Conservation (phyloP, 208 protist species). For the Acanthamoeba healyi region DNA sequence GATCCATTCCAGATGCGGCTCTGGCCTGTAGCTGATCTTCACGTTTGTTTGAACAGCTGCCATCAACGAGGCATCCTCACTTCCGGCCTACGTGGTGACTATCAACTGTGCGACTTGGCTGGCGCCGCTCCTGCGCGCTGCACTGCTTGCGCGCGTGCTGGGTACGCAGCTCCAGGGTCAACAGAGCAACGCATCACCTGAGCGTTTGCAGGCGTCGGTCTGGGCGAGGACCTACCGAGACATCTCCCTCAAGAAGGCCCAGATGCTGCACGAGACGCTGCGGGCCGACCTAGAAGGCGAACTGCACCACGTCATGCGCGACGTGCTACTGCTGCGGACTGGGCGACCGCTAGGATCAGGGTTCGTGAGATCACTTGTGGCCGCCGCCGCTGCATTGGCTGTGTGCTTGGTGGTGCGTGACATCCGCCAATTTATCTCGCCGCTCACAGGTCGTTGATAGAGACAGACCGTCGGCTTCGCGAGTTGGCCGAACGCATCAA, state of each 20-base stretch:
- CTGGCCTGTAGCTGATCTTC: background rate
- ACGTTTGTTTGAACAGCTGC: background rate
- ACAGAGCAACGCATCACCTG: background rate
- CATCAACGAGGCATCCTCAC: slow-evolving; percentile 8
- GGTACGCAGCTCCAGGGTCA: background rate
- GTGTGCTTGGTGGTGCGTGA: background rate
- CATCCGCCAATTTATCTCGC: too few species aligned
- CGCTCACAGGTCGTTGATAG: background rate
- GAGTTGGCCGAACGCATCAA: background rate
- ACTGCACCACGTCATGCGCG: background rate
- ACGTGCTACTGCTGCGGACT: background rate
- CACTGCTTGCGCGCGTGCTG: background rate
- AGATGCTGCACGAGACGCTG: slow-evolving; percentile 7
- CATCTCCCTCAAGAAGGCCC: slow-evolving; percentile 41
- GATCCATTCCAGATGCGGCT: too few species aligned
- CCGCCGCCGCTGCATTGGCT: background rate
- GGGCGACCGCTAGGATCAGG: background rate
- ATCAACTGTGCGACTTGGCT: slow-evolving; percentile 15
- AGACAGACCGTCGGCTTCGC: background rate
- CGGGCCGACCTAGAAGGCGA: background rate
- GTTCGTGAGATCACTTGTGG: background rate
- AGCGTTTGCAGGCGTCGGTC: slow-evolving; percentile 7
- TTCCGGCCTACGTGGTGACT: slow-evolving; percentile 13
- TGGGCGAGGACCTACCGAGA: slow-evolving; percentile 44
- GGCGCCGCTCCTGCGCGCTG: slow-evolving; percentile 11